Evolutionary conservation across 305 asterid genomes (phyloP), one percentile per base, ranked within the genome.

Genomic region (Fraxinus floribunda): DNA sequence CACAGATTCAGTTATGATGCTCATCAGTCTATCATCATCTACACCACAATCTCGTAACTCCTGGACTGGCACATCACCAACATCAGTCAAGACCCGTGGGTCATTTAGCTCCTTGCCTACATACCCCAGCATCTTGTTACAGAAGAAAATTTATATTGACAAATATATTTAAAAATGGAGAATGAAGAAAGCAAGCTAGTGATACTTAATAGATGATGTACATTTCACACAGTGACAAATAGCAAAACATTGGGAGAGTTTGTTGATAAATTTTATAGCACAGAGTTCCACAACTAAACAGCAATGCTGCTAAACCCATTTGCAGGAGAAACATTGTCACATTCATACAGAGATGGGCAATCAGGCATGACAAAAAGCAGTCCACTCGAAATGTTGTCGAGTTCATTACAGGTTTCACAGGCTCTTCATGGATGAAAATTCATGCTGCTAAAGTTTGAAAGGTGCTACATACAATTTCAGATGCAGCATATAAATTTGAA

Each of bases 11-110:
- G 93, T 94, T 44, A 96, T 91, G 76, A 95, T 90, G 81, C 76
- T 82, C 98, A 94, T 96, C 89, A 96, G 84, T 86, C 93, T 91
- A 80, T 93, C 97, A 88, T 93, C 99, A 89, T 93, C 97, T 9
- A 96, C 86, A 30, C 98, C 98, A 86, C 97, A 89, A 80, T 96
- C 98, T 81, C 99, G 90, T 84, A 96, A 88, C 88, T 96, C 99
- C 89, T 96, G 97, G 68, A 94, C 86, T n/a, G 99, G 98, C 38
- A 96, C 98, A 85, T 96, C 99, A 80, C 99, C 99, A 84, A 91
- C 97, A 80, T 94, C 99, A 0, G 97, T 93, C 83, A 96, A 89
- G 90, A 96, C 79, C 32, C 97, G 88, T 44, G 99, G 97, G 88
- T 96, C 99, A 79, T 84, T 88, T 73, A 96, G 86, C 39, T 93